Conservation (phyloP, 768 basidiomycete species). For the Mycena metata region DNA sequence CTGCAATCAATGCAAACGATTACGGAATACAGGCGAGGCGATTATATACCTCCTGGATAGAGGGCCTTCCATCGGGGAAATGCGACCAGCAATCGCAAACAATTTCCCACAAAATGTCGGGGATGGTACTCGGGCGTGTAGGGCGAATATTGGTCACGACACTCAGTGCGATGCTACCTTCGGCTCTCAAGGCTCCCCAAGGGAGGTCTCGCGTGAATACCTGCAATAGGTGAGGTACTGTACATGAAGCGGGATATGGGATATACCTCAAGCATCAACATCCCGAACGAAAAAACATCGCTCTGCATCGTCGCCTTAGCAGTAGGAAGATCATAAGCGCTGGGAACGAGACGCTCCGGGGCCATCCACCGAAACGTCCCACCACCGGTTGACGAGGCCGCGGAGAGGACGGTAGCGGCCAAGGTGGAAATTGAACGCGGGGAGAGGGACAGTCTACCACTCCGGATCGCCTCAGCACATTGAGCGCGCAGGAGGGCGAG, state of each 20-base stretch:
- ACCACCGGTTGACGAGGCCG: slow-evolving; percentile 29
- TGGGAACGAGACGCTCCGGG: slow-evolving; percentile 43
- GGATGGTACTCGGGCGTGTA: background rate
- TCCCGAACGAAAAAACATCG: slow-evolving; percentile 48
- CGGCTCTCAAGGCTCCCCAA: background rate
- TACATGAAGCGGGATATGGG: background rate
- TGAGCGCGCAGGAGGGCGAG: slow-evolving; percentile 6
- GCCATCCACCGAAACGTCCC: slow-evolving; percentile 49
- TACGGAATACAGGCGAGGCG: slow-evolving; percentile 15
- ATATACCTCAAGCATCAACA: slow-evolving; percentile 39
- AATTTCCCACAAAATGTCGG: slow-evolving; percentile 12
- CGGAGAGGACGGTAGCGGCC: slow-evolving; percentile 8
- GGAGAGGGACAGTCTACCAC: background rate
- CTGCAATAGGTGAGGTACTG: background rate
- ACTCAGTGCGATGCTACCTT: background rate
- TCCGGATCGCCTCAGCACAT: slow-evolving; percentile 2
- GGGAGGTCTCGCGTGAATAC: slow-evolving; percentile 13
- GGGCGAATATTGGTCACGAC: slow-evolving; percentile 7
- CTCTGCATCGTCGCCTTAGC: slow-evolving; percentile 43
- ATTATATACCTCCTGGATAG: slow-evolving; percentile 18
- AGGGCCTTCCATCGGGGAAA: background rate
- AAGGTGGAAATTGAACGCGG: slow-evolving; percentile 7
- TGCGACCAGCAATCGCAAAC: slow-evolving; percentile 18
- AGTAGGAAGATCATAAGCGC: slow-evolving; percentile 19
- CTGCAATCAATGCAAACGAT: background rate